phyloP scores from a whole-genome alignment of 306 rosid species.

The Citrullus colocynthis region DNA sequence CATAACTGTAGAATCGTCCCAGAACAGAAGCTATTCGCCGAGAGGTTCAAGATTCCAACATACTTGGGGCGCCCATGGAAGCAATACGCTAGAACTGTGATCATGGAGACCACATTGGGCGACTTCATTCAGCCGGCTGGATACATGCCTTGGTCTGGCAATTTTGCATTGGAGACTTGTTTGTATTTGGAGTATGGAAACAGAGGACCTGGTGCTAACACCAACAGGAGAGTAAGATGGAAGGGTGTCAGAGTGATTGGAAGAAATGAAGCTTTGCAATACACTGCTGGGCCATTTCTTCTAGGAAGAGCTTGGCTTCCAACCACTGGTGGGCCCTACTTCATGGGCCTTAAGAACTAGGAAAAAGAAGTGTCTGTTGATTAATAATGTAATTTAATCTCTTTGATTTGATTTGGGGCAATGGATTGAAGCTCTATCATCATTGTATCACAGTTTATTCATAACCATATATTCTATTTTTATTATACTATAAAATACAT shows the following conservation, averaged over 20 bases:
- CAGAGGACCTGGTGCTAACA: slow-evolving; percentile 36
- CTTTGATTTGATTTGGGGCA: not conserved
- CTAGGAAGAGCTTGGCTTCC: not conserved
- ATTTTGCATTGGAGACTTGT: slow-evolving; percentile 19
- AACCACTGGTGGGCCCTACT: not conserved
- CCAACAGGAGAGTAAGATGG: slow-evolving; percentile 41
- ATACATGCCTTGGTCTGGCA: slow-evolving; percentile 21
- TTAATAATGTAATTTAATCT: not conserved
- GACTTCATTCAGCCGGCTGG: slow-evolving; percentile 41
- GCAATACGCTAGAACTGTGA: slow-evolving; percentile 23
- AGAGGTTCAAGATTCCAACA: slow-evolving; percentile 17
- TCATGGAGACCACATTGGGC: slow-evolving; percentile 41
- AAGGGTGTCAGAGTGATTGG: slow-evolving; percentile 24
- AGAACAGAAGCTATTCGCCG: slow-evolving; percentile 18
- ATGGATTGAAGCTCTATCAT: not conserved
- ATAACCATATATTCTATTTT: not conserved
- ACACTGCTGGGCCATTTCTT: slow-evolving; percentile 20
- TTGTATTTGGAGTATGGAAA: slow-evolving; percentile 52
- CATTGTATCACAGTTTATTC: not conserved
- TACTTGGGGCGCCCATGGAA: slow-evolving; percentile 72
- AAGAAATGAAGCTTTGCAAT: slow-evolving; percentile 24
- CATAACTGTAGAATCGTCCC: slow-evolving; percentile 48
- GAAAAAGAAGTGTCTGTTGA: not conserved
- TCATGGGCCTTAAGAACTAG: not conserved
- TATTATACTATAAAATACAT: too few relatives aligned